These are phyloP conservation scores for Gnetum montanum DNA, from an alignment of 75 land plant species.

Conservation along the genomic window DNA sequence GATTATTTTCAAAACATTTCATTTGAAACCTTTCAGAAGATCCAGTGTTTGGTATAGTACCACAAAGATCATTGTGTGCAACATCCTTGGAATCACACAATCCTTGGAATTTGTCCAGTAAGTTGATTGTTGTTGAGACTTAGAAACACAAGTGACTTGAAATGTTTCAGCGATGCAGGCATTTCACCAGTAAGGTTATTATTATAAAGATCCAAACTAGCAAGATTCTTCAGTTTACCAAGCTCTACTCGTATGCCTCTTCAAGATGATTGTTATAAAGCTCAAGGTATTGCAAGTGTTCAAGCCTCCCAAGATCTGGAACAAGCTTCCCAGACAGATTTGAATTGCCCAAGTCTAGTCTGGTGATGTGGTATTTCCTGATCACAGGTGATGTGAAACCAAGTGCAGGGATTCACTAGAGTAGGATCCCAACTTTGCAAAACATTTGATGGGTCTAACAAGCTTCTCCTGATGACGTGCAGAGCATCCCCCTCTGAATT, in stretches of 20 bases:
- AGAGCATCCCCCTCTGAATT: slow-evolving; percentile 75
- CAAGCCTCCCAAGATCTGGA: slow-evolving; percentile 87
- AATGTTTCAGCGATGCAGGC: slow-evolving; percentile 69
- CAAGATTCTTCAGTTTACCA: slow-evolving; percentile 79
- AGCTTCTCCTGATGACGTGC: slow-evolving; percentile 39
- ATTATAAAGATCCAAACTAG: slow-evolving; percentile 91
- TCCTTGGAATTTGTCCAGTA: slow-evolving; percentile 82
- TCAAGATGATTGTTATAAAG: slow-evolving; percentile 87
- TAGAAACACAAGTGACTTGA: slow-evolving; percentile 81
- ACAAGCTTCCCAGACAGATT: slow-evolving; percentile 85
- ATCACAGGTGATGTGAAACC: slow-evolving; percentile 91
- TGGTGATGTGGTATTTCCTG: slow-evolving; percentile 49
- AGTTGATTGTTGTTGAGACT: slow-evolving; percentile 84
- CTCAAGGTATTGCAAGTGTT: slow-evolving; percentile 87
- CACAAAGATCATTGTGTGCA: slow-evolving; percentile 81
- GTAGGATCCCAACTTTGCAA: slow-evolving; percentile 90
- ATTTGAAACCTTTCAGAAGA: slow-evolving; percentile 77
- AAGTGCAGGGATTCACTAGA: slow-evolving; percentile 82
- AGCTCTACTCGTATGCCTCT: slow-evolving; percentile 82
- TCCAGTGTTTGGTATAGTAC: slow-evolving; percentile 88
- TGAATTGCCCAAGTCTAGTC: slow-evolving; percentile 85
- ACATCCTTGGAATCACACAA: no score
- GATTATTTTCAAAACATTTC: no score
- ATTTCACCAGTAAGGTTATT: slow-evolving; percentile 84
- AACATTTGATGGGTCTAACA: slow-evolving; percentile 66